These are phyloP conservation scores for Cinchona pubescens DNA, from an alignment of 257 asterid species.

Conservation along the genomic window DNA sequence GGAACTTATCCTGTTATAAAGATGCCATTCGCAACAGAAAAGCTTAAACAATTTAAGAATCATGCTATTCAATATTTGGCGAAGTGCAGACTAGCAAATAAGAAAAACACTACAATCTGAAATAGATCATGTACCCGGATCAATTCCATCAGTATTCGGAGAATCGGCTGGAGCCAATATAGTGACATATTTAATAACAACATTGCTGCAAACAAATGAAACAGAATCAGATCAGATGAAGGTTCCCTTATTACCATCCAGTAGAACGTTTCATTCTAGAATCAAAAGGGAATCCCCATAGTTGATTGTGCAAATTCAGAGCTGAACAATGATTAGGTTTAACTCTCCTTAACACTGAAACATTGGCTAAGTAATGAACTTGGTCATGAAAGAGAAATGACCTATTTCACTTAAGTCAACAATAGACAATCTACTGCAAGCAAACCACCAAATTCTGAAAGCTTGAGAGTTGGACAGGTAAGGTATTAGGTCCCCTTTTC, in stretches of 20 bases:
- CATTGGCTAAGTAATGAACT: background rate
- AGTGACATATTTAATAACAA: conserved; percentile 76
- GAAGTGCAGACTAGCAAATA: background rate
- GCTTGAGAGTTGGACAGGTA: background rate
- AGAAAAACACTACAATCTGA: background rate
- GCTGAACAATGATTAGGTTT: background rate
- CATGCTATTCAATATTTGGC: background rate
- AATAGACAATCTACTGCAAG: background rate
- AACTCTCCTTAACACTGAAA: background rate
- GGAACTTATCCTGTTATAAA: background rate
- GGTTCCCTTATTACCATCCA: background rate
- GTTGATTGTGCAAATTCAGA: background rate
- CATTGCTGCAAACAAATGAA: conserved; percentile 49
- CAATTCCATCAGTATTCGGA: conserved; percentile 98
- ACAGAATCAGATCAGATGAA: background rate
- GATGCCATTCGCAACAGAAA: background rate
- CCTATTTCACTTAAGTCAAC: background rate
- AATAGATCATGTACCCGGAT: conserved; percentile 60
- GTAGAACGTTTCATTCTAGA: background rate
- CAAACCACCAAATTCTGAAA: background rate
- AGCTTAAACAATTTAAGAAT: background rate
- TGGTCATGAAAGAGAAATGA: background rate
- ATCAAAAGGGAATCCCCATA: background rate
- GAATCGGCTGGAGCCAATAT: conserved; percentile 90
- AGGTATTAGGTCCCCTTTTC: background rate